These are phyloP conservation scores for Coffea humblotiana DNA, from an alignment of 305 asterid species.

Conservation along the genomic window DNA sequence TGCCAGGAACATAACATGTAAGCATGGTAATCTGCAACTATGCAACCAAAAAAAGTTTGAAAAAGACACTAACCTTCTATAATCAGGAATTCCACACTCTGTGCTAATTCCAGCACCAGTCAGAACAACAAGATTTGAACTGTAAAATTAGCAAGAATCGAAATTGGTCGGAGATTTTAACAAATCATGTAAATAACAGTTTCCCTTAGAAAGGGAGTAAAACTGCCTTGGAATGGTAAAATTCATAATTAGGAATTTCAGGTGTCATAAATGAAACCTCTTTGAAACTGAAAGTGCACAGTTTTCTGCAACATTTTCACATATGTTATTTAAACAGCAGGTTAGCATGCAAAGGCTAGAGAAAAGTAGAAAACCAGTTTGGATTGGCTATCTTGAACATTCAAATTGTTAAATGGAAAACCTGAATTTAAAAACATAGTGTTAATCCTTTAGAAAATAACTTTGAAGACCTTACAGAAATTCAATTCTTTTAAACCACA, in stretches of 20 bases:
- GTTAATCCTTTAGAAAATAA: background rate
- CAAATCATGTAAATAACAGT: background rate
- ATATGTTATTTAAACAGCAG: background rate
- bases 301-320: background rate
- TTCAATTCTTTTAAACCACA: background rate
- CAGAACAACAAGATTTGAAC: conserved; percentile 79
- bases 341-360: background rate
- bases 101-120: conserved; percentile 99
- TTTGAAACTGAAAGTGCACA: background rate
- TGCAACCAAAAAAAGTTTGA: background rate
- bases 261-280: background rate
- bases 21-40: background rate
- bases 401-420: background rate
- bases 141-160: conserved; percentile 34
- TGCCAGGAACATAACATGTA: background rate
- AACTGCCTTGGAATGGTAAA: background rate
- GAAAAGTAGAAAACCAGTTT: background rate
- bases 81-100: conserved; percentile 98
- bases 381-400: background rate
- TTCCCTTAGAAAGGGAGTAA: background rate
- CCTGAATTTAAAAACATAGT: no score
- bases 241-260: background rate
- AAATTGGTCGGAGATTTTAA: conserved; percentile 18
- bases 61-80: conserved; percentile 63
- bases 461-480: background rate